phyloP scores from a whole-genome alignment of 2,329 filamentous ascomycete genomes.

The Periglandula ipomoeae region DNA sequence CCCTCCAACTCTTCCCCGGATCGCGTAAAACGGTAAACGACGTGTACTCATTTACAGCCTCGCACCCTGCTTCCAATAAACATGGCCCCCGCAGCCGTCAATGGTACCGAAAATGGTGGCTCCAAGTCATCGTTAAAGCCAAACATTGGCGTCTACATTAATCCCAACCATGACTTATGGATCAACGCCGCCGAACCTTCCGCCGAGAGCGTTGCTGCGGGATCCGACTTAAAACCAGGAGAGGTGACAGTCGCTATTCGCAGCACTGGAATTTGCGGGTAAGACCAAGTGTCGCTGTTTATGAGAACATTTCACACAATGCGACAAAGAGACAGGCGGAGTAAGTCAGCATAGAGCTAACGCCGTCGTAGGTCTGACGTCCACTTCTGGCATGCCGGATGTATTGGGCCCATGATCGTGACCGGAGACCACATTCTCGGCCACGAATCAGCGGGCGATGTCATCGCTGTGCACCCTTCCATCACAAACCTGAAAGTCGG shows the following conservation, averaged over 20 bases:
- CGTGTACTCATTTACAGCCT: neutral
- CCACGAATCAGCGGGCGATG: conserved; percentile 81
- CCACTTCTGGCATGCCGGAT: conserved; percentile 94
- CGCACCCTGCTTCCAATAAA: neutral
- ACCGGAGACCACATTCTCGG: conserved; percentile 82
- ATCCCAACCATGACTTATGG: conserved; percentile 87
- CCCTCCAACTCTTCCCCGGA: neutral
- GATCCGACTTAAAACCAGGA: conserved; percentile 61
- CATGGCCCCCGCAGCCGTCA: conserved; percentile 6
- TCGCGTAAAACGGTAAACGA: neutral
- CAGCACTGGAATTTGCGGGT: conserved; percentile 95
- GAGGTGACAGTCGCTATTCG: conserved; percentile 85
- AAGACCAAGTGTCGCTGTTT: conserved; percentile 17
- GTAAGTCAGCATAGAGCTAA: neutral
- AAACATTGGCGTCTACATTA: conserved; percentile 95
- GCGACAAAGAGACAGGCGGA: too few relatives aligned
- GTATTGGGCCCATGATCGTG: conserved; percentile 95
- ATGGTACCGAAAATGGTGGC: conserved; percentile 16
- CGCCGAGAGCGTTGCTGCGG: conserved; percentile 62
- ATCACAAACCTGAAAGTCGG: conserved; percentile 71
- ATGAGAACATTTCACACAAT: neutral
- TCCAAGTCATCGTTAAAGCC: conserved; percentile 45
- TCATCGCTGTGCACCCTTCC: conserved; percentile 73
- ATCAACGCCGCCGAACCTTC: conserved; percentile 69
- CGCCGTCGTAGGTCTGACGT: conserved; percentile 64